Conservation (phyloP, 345 rosid species). For the Capsella bursapastoris region DNA sequence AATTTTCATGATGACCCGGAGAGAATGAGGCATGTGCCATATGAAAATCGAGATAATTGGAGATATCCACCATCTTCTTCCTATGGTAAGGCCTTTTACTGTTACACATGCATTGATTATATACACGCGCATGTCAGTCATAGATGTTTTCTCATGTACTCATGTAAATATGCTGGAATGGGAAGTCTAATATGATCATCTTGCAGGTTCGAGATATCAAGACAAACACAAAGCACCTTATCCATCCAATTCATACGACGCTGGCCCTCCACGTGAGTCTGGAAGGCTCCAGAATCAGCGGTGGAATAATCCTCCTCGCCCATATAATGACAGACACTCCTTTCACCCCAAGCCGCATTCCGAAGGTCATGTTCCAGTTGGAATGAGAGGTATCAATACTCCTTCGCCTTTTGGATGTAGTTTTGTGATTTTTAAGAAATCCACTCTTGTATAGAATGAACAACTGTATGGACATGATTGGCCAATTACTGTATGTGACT, state of each 20-base stretch:
- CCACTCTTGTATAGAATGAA: neutral
- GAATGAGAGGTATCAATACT: slow-evolving; percentile 52
- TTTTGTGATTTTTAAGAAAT: slow-evolving; percentile 7
- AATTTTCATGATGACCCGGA: slow-evolving; percentile 65
- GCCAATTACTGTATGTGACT: neutral
- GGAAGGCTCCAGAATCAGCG: slow-evolving; percentile 63
- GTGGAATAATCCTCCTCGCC: slow-evolving; percentile 70
- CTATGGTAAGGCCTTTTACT: slow-evolving; percentile 56
- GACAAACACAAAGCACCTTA: slow-evolving; percentile 58
- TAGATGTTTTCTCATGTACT: neutral
- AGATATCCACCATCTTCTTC: slow-evolving; percentile 61
- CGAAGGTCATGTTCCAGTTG: slow-evolving; percentile 63
- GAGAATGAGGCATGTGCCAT: slow-evolving; percentile 75
- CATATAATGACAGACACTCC: slow-evolving; percentile 62
- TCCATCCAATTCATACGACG: slow-evolving; percentile 58
- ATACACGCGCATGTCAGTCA: slow-evolving; percentile 1
- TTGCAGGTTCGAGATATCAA: slow-evolving; percentile 62
- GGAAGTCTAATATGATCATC: slow-evolving; percentile 22
- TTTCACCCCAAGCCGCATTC: slow-evolving; percentile 66
- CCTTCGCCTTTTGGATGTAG: too few species aligned
- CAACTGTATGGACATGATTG: neutral
- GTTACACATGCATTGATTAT: neutral
- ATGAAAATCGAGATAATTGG: slow-evolving; percentile 70
- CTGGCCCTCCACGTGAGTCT: slow-evolving; percentile 58
- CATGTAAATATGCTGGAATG: slow-evolving; percentile 9